phyloP scores from a whole-genome alignment of 2,329 filamentous ascomycete genomes.

The Basipetospora chlamydospora region DNA sequence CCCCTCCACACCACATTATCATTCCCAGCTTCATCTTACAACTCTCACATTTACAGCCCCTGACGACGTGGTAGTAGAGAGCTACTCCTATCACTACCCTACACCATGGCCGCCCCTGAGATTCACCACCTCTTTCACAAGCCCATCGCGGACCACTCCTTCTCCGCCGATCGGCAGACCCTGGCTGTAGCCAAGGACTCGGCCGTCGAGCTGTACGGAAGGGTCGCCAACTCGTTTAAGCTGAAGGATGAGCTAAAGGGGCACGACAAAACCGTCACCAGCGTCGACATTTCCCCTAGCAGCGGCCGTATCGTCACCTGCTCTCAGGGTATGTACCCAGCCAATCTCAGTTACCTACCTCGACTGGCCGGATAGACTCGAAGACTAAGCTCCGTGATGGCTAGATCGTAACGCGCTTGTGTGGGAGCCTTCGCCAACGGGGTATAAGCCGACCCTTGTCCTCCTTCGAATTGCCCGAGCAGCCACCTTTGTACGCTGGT shows the following conservation, averaged over 20 bases:
- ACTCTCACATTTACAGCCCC: too few relatives aligned
- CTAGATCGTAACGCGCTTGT: constrained; percentile 92
- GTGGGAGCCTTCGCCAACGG: constrained; percentile 84
- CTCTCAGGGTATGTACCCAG: constrained; percentile 65
- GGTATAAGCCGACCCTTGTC: constrained; percentile 94
- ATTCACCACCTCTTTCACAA: constrained; percentile 95
- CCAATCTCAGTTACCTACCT: background rate
- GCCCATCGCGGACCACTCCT: constrained; percentile 94
- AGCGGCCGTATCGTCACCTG: constrained; percentile 93
- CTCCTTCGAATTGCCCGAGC: constrained; percentile 94
- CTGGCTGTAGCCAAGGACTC: constrained; percentile 86
- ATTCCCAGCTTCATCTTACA: background rate
- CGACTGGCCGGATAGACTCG: too few relatives aligned
- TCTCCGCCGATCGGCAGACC: constrained; percentile 79
- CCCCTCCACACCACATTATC: too few relatives aligned
- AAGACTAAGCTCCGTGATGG: too few relatives aligned
- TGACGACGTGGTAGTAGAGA: constrained; percentile 79
- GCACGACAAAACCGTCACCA: constrained; percentile 92
- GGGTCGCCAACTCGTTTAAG: constrained; percentile 58
- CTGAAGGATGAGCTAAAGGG: constrained; percentile 87
- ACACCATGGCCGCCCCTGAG: constrained; percentile 68
- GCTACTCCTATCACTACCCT: constrained; percentile 39
- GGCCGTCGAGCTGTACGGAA: constrained; percentile 74
- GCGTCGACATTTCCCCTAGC: constrained; percentile 84
- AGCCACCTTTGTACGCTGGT: constrained; percentile 95